phyloP scores from a whole-genome alignment of 2,329 filamentous ascomycete species.

The Cladosporium sp. region DNA sequence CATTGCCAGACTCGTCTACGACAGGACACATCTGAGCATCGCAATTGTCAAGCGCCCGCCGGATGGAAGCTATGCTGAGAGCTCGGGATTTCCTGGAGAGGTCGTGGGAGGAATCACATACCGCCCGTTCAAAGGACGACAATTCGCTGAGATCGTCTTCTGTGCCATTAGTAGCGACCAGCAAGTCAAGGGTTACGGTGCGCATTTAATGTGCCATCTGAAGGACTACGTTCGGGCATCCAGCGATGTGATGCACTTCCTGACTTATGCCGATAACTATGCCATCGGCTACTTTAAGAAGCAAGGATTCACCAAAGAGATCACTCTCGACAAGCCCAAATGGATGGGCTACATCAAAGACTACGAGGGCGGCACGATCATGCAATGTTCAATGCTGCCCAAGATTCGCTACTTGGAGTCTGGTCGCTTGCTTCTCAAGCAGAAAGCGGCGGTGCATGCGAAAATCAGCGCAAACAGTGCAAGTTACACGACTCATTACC shows the following conservation, averaged over 20 bases:
- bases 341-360: conserved; percentile 99
- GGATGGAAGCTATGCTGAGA: conserved; percentile 26
- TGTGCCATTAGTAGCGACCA: conserved; percentile 97
- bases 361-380: conserved; percentile 97
- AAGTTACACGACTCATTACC: conserved; percentile 78
- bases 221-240: conserved; percentile 98
- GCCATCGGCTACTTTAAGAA: conserved; percentile 99
- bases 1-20: conserved; percentile 94
- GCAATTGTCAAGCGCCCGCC: conserved; percentile 96
- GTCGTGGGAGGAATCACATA: conserved; percentile 82
- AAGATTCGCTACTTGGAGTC: conserved; percentile 90
- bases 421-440: conserved; percentile 90
- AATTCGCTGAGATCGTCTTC: conserved; percentile 97
- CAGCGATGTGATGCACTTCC: conserved; percentile 94
- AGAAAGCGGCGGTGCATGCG: conserved; percentile 90
- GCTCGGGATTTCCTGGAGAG: conserved; percentile 28
- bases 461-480: conserved; percentile 91
- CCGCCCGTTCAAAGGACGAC: conserved; percentile 82
- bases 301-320: conserved; percentile 97
- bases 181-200: conserved; percentile 97
- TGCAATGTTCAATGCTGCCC: conserved; percentile 98
- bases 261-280: conserved; percentile 98
- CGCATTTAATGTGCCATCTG: conserved; percentile 94
- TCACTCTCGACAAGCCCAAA: conserved; percentile 78
- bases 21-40: conserved; percentile 91